Evolutionary conservation across 805 yeast species (phyloP), one percentile per base, ranked within the genome.

Genomic region (Candida silvatica): DNA sequence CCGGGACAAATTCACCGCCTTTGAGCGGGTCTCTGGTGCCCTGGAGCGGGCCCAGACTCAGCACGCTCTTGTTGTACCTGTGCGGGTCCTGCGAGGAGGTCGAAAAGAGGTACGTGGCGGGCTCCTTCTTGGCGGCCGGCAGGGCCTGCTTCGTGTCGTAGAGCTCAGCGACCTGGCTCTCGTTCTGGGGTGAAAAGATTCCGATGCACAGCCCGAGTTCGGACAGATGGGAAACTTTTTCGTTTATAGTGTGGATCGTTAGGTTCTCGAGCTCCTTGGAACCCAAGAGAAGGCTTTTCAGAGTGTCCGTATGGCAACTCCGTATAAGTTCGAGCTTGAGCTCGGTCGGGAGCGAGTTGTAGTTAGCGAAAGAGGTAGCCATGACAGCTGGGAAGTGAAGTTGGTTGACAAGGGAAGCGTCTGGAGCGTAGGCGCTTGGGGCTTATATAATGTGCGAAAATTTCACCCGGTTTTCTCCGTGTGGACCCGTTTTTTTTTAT

Each of bases 161-260:
- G 4, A 51, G 39, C 34, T 45, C 52, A 11, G 44, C 41, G 9
- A 40, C 33, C 20, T 34, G 40, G 14, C 41, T 43, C 5, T 40
- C 43, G 23, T 41, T 46, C 36, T 54, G 58, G 11, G 59, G 58
- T 1, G 58, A 52, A 31, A 39, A 54, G 4, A 54, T 27, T 15
- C 51, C 40, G 5, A 54, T 39, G 23, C 37, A 47, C 3, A 53
- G 20, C 18, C n/a, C n/a, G n/a, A n/a, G n/a, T n/a, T n/a, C n/a
- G n/a, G n/a, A n/a, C n/a, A n/a, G n/a, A n/a, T n/a, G n/a, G n/a
- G n/a, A n/a, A n/a, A n/a, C n/a, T n/a, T n/a, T n/a, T n/a, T n/a
- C n/a, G 15, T 30, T 17, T 17, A 47, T 9, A 7, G 37, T 25
- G 20, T 40, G 39, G n/a, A 42, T 22, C 14, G 35, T 24, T 12